Conservation (phyloP, 1,284 basidiomycete species). For the Trichosporon sp. region DNA sequence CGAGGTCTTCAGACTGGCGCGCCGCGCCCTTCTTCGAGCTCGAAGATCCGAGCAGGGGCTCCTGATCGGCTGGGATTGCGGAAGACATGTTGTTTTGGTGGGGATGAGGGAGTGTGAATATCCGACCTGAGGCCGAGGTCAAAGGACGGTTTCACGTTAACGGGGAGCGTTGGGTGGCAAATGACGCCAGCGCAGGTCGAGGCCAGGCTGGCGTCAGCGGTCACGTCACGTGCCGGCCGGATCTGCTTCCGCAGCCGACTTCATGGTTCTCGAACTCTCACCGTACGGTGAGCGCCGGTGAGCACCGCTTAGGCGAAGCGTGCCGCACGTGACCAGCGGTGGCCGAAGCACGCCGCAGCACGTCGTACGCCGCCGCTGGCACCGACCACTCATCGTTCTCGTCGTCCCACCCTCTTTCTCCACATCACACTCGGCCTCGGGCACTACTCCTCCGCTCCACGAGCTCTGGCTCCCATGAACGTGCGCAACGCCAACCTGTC, state of each 20-base stretch:
- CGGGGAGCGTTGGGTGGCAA: constrained; percentile 5
- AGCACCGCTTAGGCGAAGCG: not conserved
- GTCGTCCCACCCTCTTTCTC: constrained; percentile 6
- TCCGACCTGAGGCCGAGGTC: not conserved
- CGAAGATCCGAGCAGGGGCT: constrained; percentile 29
- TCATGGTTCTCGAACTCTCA: not conserved
- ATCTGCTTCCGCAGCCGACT: not conserved
- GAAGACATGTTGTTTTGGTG: constrained; percentile 25
- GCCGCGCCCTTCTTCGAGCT: constrained; percentile 11
- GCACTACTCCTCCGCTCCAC: constrained; percentile 5
- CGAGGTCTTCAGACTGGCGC: constrained; percentile 5
- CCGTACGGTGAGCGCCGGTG: not conserved
- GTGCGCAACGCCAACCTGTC: not conserved
- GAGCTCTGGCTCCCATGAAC: constrained; percentile 7
- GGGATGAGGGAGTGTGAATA: not conserved
- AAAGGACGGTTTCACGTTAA: not conserved
- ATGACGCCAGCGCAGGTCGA: not conserved
- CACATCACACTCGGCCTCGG: constrained; percentile 4
- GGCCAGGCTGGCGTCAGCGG: not conserved
- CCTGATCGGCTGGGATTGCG: constrained; percentile 26
- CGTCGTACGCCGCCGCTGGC: not conserved
- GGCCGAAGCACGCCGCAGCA: not conserved
- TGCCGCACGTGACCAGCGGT: not conserved
- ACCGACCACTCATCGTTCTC: not conserved
- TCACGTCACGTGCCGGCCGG: not conserved